Conservation (phyloP, 2,329 filamentous ascomycete genomes). For the Penicillium olsonii region DNA sequence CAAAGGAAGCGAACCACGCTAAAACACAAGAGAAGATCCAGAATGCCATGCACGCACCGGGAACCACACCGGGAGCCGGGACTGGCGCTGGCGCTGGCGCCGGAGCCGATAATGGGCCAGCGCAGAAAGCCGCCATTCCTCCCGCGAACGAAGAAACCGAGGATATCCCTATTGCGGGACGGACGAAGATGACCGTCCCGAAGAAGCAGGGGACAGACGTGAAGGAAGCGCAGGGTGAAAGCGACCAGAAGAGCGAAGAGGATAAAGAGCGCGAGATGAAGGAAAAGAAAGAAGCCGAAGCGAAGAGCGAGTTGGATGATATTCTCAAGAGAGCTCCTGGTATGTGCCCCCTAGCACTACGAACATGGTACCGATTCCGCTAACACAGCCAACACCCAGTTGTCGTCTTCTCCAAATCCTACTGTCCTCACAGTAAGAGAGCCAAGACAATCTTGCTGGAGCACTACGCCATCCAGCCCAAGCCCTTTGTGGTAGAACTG, state of each 20-base stretch:
- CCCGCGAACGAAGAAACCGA: constrained; percentile 44
- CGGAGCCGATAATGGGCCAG: constrained; percentile 50
- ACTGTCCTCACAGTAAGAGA: constrained; percentile 81
- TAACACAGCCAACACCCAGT: constrained; percentile 56
- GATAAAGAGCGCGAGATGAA: constrained; percentile 44
- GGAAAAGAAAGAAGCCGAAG: constrained; percentile 30
- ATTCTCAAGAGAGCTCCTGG: constrained; percentile 85
- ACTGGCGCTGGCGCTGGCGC: constrained; percentile 43
- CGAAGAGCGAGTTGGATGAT: constrained; percentile 69
- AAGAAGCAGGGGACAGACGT: constrained; percentile 29
- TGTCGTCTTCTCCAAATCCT: constrained; percentile 93
- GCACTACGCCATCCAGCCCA: constrained; percentile 78
- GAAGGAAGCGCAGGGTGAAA: not conserved
- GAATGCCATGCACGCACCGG: constrained; percentile 13
- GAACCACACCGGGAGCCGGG: constrained; percentile 31
- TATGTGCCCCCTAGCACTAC: constrained; percentile 51
- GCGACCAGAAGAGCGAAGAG: constrained; percentile 17
- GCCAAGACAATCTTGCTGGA: constrained; percentile 85
- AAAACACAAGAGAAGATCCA: constrained; percentile 61
- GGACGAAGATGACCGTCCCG: constrained; percentile 51
- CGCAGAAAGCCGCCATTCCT: constrained; percentile 42
- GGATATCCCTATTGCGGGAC: constrained; percentile 56
- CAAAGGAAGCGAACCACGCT: constrained; percentile 45
- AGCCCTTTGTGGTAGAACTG: constrained; percentile 86
- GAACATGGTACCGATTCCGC: not conserved